These are phyloP conservation scores for Butyriboletus loyo DNA, from an alignment of 768 basidiomycete species.

Conservation along the genomic window DNA sequence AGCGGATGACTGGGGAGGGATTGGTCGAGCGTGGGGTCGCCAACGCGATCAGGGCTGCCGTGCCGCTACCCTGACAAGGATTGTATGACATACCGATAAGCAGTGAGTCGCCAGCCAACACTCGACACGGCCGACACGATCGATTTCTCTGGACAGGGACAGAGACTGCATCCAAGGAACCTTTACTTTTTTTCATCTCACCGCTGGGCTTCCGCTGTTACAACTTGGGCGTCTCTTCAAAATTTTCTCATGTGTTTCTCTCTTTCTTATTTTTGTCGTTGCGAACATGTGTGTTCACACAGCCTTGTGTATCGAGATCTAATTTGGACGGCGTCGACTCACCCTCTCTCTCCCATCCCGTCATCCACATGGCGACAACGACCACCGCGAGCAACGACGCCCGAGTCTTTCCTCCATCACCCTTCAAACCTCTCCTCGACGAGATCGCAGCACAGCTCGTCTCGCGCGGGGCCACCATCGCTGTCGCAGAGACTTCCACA, in stretches of 20 bases:
- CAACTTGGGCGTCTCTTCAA: too few species aligned
- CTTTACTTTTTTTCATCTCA: not conserved
- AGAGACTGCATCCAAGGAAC: not conserved
- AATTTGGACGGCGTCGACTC: not conserved
- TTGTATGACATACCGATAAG: not conserved
- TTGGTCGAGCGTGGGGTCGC: constrained; percentile 13
- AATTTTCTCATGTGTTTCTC: too few species aligned
- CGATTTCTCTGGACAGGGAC: not conserved
- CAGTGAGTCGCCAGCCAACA: not conserved
- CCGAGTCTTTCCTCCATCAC: not conserved
- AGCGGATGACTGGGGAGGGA: constrained; percentile 10
- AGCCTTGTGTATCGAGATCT: not conserved
- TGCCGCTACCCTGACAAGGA: constrained; percentile 6
- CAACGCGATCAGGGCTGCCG: constrained; percentile 7
- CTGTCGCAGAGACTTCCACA: not conserved
- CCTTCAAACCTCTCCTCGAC: not conserved
- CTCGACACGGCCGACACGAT: not conserved
- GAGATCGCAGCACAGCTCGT: not conserved
- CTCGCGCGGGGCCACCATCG: not conserved
- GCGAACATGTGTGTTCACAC: not conserved
- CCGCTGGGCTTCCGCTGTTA: not conserved
- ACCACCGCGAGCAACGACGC: not conserved
- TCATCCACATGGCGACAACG: not conserved
- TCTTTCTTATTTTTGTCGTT: not conserved
- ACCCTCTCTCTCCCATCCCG: not conserved